These are phyloP conservation scores for Platanus orientalis DNA, from an alignment of 164 flowering plant genomes.

Conservation along the genomic window DNA sequence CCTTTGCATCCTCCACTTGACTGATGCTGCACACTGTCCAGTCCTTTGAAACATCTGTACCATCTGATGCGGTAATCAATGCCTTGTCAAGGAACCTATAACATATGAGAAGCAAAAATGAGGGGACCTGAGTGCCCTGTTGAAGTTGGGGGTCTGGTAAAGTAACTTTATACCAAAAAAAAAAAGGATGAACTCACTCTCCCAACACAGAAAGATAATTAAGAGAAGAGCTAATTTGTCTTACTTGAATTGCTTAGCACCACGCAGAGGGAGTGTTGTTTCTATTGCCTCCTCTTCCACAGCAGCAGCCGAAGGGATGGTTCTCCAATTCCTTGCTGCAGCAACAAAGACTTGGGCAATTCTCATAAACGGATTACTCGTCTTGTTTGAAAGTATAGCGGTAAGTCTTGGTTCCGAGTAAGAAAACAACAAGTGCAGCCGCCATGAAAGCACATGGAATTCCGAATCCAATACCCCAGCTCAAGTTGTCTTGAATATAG, in stretches of 20 bases:
- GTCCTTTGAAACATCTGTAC: no score
- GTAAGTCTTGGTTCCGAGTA: conserved; percentile 49
- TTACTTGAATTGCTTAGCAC: conserved; percentile 33
- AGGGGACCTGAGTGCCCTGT: no score
- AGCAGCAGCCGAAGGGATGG: conserved; percentile 4
- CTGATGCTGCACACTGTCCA: no score
- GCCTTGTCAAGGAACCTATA: no score
- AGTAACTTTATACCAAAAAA: no score
- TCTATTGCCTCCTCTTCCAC: conserved; percentile 19
- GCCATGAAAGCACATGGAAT: conserved; percentile 46
- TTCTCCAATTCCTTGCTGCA: conserved; percentile 35
- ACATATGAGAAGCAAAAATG: no score
- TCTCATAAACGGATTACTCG: conserved; percentile 36
- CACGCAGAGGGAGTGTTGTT: conserved; percentile 7
- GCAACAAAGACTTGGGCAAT: conserved; percentile 39
- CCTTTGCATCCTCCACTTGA: no score
- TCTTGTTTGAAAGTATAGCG: conserved; percentile 23
- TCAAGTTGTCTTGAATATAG: conserved; percentile 53
- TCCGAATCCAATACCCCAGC: conserved; percentile 63
- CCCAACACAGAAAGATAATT: no score
- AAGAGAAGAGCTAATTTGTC: background rate
- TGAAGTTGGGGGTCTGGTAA: no score
- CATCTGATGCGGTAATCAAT: no score
- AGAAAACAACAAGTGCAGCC: conserved; percentile 39
- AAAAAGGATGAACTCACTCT: no score